These are phyloP conservation scores for Biscutella laevigata DNA, from an alignment of 441 rosid species.

Conservation along the genomic window DNA sequence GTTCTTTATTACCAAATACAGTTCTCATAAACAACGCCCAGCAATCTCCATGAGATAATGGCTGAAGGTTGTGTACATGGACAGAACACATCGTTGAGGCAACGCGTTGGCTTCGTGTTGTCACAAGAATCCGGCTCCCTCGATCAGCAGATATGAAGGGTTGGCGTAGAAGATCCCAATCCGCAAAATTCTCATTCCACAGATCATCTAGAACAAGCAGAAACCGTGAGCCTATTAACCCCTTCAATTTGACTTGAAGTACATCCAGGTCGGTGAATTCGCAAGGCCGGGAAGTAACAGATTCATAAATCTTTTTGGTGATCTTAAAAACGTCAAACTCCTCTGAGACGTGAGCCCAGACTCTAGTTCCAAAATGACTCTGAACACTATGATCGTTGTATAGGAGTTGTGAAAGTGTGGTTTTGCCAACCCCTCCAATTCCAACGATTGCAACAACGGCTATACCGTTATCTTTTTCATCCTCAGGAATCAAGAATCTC, in stretches of 20 bases:
- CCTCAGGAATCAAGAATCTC: conserved; percentile 23
- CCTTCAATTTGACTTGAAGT: conserved; percentile 28
- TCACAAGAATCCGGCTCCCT: conserved; percentile 37
- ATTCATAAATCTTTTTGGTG: conserved; percentile 26
- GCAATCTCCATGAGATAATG: conserved; percentile 25
- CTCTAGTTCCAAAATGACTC: conserved; percentile 16
- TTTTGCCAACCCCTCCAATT: conserved; percentile 27
- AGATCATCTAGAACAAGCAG: conserved; percentile 38
- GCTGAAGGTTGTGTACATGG: conserved; percentile 19
- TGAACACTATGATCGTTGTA: conserved; percentile 23
- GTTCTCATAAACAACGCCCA: conserved; percentile 25
- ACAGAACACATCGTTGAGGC: conserved; percentile 28
- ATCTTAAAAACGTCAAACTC: conserved; percentile 28
- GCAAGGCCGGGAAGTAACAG: conserved; percentile 26
- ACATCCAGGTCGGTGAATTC: conserved; percentile 27
- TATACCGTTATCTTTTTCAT: not conserved
- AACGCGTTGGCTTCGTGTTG: conserved; percentile 28
- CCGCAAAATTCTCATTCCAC: conserved; percentile 29
- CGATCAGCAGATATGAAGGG: conserved; percentile 23
- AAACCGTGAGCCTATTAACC: conserved; percentile 21
- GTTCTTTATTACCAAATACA: conserved; percentile 22
- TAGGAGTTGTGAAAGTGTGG: conserved; percentile 25
- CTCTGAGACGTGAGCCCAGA: conserved; percentile 29
- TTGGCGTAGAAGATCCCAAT: conserved; percentile 31
- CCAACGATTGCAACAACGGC: conserved; percentile 27